phyloP scores from a whole-genome alignment of 179 eudicot genomes.

The Spinacia oleracea region DNA sequence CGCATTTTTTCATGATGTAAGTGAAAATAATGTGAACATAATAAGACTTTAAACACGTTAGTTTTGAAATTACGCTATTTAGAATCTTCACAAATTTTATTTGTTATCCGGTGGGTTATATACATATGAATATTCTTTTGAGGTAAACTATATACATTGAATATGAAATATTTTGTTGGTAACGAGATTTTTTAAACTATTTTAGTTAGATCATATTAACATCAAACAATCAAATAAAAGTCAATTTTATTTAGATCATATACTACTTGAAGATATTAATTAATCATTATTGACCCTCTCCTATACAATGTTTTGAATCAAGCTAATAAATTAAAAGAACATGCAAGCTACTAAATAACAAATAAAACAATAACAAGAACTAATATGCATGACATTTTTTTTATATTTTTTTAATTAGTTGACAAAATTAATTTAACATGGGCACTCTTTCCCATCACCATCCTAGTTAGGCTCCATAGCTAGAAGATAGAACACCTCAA shows the following conservation, averaged over 20 bases:
- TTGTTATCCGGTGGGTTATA: too few species aligned
- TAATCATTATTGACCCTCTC: background rate
- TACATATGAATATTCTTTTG: too few species aligned
- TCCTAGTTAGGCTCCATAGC: background rate
- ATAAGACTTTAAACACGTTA: too few species aligned
- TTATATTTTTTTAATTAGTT: background rate
- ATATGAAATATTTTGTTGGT: too few species aligned
- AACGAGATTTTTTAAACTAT: too few species aligned
- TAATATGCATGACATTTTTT: background rate
- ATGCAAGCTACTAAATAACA: background rate
- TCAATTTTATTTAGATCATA: background rate
- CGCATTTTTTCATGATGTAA: too few species aligned
- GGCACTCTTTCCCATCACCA: background rate
- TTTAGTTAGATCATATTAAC: too few species aligned
- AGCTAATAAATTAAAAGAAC: background rate
- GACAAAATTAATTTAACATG: background rate
- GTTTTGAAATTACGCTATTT: too few species aligned
- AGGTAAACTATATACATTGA: too few species aligned
- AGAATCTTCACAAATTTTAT: too few species aligned
- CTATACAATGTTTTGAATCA: background rate
- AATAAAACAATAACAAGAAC: background rate
- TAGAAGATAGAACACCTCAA: slow-evolving; percentile 9
- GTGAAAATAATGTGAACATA: too few species aligned
- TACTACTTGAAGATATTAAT: background rate
- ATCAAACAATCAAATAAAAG: background rate